phyloP scores from a whole-genome alignment of 2,329 filamentous ascomycete species.

The Xylaria sp. region DNA sequence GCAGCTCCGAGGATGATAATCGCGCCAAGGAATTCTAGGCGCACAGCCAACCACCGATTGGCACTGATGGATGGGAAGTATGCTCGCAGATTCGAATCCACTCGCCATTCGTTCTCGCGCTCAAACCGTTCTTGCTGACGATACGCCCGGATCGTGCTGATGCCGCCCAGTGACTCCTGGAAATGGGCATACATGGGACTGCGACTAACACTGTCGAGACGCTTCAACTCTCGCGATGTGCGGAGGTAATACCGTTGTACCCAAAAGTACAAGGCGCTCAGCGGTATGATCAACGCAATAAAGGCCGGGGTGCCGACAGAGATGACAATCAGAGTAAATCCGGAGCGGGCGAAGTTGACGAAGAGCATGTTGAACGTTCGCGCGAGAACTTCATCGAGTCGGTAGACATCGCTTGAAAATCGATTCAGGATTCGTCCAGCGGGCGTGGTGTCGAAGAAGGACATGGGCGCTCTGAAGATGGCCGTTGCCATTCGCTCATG shows the following conservation, averaged over 20 bases:
- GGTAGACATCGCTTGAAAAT: slow-evolving; percentile 83
- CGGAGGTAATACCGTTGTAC: slow-evolving; percentile 96
- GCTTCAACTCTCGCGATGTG: slow-evolving; percentile 92
- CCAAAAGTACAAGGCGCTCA: slow-evolving; percentile 76
- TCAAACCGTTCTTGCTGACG: slow-evolving; percentile 82
- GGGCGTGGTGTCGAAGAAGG: slow-evolving; percentile 96
- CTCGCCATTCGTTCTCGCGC: slow-evolving; percentile 93
- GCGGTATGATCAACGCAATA: slow-evolving; percentile 70
- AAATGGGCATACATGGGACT: slow-evolving; percentile 98
- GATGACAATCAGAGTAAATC: slow-evolving; percentile 84
- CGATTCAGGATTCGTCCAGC: slow-evolving; percentile 94
- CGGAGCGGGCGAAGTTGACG: slow-evolving; percentile 65
- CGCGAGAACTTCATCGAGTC: slow-evolving; percentile 86
- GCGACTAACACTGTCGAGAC: slow-evolving; percentile 88
- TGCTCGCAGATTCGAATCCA: slow-evolving; percentile 88
- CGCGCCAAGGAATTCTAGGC: slow-evolving; percentile 91
- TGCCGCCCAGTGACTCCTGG: slow-evolving; percentile 90
- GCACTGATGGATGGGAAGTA: slow-evolving; percentile 96
- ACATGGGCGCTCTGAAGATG: slow-evolving; percentile 97
- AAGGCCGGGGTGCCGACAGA: slow-evolving; percentile 77
- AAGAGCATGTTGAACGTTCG: slow-evolving; percentile 98
- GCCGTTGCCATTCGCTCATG: slow-evolving; percentile 97
- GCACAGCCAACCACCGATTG: slow-evolving; percentile 88
- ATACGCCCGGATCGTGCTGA: slow-evolving; percentile 94
- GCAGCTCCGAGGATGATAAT: slow-evolving; percentile 87